phyloP scores from a whole-genome alignment of 2,329 filamentous ascomycete genomes.

The Lecanoromycetidae sp. region DNA sequence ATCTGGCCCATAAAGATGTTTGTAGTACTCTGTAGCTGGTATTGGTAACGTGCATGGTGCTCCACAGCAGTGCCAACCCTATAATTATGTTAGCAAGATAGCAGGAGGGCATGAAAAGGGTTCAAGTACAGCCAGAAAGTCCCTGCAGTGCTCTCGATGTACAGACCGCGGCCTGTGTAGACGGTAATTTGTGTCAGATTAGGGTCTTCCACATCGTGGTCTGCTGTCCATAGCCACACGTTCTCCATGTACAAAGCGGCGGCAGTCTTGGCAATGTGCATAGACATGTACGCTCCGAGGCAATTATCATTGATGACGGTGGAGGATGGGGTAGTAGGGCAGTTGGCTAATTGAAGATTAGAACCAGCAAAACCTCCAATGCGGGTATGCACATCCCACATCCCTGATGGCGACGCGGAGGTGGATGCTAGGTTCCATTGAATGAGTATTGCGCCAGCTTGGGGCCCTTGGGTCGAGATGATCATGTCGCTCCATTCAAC shows the following conservation, averaged over 20 bases:
- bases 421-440: constrained; percentile 57
- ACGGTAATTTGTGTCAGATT: constrained; percentile 39
- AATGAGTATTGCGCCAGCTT: constrained; percentile 57
- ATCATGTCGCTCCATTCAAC: constrained; percentile 64
- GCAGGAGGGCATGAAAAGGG: neutral
- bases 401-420: constrained; percentile 30
- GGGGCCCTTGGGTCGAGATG: constrained; percentile 53
- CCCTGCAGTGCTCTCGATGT: constrained; percentile 36
- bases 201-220: constrained; percentile 44
- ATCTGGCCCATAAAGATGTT: constrained; percentile 27
- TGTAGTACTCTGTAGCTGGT: constrained; percentile 18
- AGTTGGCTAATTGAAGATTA: constrained; percentile 31
- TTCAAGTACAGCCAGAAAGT: constrained; percentile 25
- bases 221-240: constrained; percentile 41
- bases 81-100: neutral
- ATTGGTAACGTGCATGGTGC: constrained; percentile 16
- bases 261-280: constrained; percentile 28
- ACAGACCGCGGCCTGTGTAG: constrained; percentile 41
- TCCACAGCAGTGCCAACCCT: constrained; percentile 15
- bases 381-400: constrained; percentile 46
- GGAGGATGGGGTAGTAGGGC: constrained; percentile 29
- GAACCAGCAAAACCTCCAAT: constrained; percentile 42
- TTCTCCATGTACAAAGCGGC: constrained; percentile 37
- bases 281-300: constrained; percentile 27
- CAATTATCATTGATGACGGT: constrained; percentile 19